Percentiles rank a stretch among this genome's conserved stretches.
phyloP scores from a whole-genome alignment of 495 filamentous ascomycete species.

The Jackrogersella minutella region DNA sequence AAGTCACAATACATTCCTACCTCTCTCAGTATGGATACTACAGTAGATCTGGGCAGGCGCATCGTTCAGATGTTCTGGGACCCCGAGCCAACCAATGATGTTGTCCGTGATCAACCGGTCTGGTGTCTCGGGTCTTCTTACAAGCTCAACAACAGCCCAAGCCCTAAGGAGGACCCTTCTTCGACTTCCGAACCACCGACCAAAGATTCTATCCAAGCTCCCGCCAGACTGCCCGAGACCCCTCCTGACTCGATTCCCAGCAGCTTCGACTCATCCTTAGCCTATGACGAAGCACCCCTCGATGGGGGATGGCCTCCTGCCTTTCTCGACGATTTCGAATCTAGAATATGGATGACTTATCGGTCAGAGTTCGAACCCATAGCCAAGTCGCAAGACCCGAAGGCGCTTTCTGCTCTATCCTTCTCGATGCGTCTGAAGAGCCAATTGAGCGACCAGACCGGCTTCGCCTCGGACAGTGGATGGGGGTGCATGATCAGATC shows the following conservation, averaged over 20 bases:
- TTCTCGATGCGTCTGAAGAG: constrained; percentile 83
- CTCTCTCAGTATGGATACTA: constrained; percentile 50
- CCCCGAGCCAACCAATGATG: constrained; percentile 86
- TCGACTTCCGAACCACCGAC: constrained; percentile 14
- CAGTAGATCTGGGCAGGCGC: constrained; percentile 65
- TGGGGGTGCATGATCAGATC: constrained; percentile 99
- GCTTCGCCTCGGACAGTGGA: constrained; percentile 92
- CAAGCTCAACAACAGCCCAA: constrained; percentile 51
- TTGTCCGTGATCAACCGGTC: constrained; percentile 69
- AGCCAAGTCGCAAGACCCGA: constrained; percentile 74
- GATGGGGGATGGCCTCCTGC: constrained; percentile 81
- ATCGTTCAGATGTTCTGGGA: constrained; percentile 96
- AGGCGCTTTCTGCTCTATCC: constrained; percentile 77
- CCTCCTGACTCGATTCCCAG: constrained; percentile 56
- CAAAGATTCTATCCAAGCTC: constrained; percentile 32
- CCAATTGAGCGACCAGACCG: constrained; percentile 78
- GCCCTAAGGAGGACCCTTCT: constrained; percentile 29
- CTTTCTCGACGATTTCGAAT: constrained; percentile 94
- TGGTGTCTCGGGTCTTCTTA: constrained; percentile 92
- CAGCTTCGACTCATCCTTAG: constrained; percentile 59
- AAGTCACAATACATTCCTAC: not conserved
- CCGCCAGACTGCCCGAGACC: constrained; percentile 47
- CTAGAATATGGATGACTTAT: constrained; percentile 96
- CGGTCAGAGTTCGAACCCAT: constrained; percentile 87
- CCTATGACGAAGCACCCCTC: constrained; percentile 55